Evolutionary conservation across 2,329 filamentous ascomycete genomes (phyloP), one percentile per base, ranked within the genome.

Genomic region (Taxawa tesnikishii): DNA sequence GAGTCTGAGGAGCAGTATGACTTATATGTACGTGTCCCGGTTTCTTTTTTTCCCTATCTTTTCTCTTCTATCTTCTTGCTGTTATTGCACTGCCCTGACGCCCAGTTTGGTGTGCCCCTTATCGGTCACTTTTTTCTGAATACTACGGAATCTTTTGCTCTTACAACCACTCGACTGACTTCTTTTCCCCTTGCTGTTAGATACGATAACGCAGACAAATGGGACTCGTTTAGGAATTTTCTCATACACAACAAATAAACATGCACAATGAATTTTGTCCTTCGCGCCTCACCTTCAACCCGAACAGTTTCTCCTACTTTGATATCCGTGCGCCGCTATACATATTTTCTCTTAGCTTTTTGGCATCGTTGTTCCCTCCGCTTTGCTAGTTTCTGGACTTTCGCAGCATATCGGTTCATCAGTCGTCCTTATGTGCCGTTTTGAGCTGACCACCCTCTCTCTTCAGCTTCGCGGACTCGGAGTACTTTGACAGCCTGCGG

Each of bases 1-100:
- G 38, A 94, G 87, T 56, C 61, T 98, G 66, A 73, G 84, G 55
- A 87, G 77, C 60, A 94, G 85, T 63, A 98, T 98, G 90, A 83
- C 75, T 47, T 98, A 98, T 53, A 94, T 98, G 66, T 98, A 88
- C 51, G 73, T 68, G 23, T 26, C 34, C 4, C 24, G 9, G 32
- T 34, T 32, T 42, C 29, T 34, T 33, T 19, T 11, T 4, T 17
- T 16, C 11, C 26, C 30, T 36, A 25, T 37, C 26, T 16, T 13
- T 31, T 37, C 31, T 34, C 33, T 24, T 31, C 28, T 33, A 15
- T 27, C 15, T 34, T 29, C 32, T 34, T 31, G 16, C 30, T 26
- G 14, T 28, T 15, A 24, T 21, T 16, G n/a, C 27, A n/a, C 10
- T 26, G 6, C 13, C 6, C 13, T 15, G 11, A 14, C 11, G 9